Evolutionary conservation across 163 green algal genomes (phyloP), one percentile per base, ranked within the genome.

Genomic region (Chlorella variabilis): DNA sequence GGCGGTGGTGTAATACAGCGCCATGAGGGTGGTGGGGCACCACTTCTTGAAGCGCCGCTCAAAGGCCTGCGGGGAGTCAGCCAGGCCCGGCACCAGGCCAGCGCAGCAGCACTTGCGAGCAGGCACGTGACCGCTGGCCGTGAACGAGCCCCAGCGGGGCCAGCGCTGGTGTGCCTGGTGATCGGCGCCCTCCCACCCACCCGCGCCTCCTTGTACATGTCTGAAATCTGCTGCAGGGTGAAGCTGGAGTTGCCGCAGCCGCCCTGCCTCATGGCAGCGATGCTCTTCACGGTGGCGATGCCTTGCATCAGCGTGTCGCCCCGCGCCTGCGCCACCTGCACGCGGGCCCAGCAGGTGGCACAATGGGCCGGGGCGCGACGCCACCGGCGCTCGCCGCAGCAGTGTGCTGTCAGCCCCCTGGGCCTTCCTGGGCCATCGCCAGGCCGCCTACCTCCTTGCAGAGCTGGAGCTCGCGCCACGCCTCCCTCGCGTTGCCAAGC

Each of bases 171-270:
- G n/a, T n/a, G n/a, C n/a, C n/a, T n/a, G n/a, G n/a, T n/a, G n/a
- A n/a, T n/a, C n/a, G n/a, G n/a, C n/a, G n/a, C n/a, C n/a, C n/a
- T n/a, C n/a, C n/a, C n/a, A n/a, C 59, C 13, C 61, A 69, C 61
- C 61, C 41, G 39, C 18, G 61, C 61, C 61, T 41, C 11, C 61
- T 39, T 31, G 27, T 69, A 39, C 21, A 69, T 33, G 29, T 69
- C 61, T 29, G 31, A 9, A 5, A 69, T 27, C 61, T 69, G 61
- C 61, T 69, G 61, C 61, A 69, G 61, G 27, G 61, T 69, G 61
- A 45, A 69, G 61, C n/a, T 45, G 61, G 11, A 3, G 56, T 65
- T 65, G 61, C 61, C 61, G 61, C 29, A 42, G 31, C 61, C 61
- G 61, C 61, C 61, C 29, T 69, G 61, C 61, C 41, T 29, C 33